Evolutionary conservation across 1,284 basidiomycete genomes (phyloP).

Genomic region (Taiwanofungus camphoratus): DNA sequence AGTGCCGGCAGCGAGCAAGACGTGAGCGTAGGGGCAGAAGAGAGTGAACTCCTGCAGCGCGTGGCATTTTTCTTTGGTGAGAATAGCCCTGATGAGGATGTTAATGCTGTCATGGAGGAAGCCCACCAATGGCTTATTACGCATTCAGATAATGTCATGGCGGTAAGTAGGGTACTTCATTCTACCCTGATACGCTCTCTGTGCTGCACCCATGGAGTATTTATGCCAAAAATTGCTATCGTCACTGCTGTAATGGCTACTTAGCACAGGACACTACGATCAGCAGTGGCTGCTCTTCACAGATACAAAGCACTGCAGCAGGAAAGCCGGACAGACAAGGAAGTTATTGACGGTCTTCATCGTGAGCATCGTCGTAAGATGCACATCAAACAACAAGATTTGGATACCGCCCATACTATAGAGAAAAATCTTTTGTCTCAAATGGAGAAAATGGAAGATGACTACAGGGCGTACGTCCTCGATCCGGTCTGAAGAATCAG

Average conservation of each 20-base stretch:
- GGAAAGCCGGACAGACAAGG: constrained; percentile 7
- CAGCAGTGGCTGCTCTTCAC: constrained; percentile 19
- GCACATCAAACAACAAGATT: constrained; percentile 29
- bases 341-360: constrained; percentile 19
- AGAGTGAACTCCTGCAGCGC: constrained; percentile 37
- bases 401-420: constrained; percentile 28
- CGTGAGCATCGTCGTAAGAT: constrained; percentile 26
- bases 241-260: constrained; percentile 3
- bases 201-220: background rate
- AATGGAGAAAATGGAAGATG: constrained; percentile 25
- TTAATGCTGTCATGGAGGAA: constrained; percentile 38
- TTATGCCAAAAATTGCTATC: constrained; percentile 4
- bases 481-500: background rate
- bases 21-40: constrained; percentile 15
- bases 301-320: constrained; percentile 14
- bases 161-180: constrained; percentile 9
- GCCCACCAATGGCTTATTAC: constrained; percentile 42
- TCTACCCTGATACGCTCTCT: background rate
- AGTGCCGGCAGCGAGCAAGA: constrained; percentile 10
- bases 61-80: constrained; percentile 40
- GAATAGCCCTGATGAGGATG: constrained; percentile 36
- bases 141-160: constrained; percentile 10
- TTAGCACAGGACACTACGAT: constrained; percentile 20
- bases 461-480: constrained; percentile 23
- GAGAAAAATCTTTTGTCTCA: constrained; percentile 29